A percentile compares a stretch with the other conserved stretches of the same genome.
Conservation (phyloP, 495 filamentous ascomycete species). For the Aspergillus sparsus region DNA sequence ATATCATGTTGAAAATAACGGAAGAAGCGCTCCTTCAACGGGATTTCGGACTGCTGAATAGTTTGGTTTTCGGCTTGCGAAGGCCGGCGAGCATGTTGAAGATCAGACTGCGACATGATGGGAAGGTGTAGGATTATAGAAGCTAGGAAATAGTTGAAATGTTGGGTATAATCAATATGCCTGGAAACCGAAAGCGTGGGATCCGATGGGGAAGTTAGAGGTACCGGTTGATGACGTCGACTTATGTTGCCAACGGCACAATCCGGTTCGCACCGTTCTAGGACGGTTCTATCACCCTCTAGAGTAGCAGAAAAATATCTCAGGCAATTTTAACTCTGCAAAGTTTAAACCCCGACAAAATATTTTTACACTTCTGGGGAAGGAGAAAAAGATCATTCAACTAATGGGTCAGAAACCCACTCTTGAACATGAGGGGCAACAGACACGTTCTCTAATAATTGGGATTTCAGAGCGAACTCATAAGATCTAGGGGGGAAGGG, state of each 20-base stretch:
- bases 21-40: slow-evolving; percentile 73
- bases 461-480: not conserved
- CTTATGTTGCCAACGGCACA: slow-evolving; percentile 2
- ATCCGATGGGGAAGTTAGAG: slow-evolving; percentile 13
- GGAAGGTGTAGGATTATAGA: not conserved
- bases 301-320: not conserved
- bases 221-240: slow-evolving; percentile 30
- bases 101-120: slow-evolving; percentile 38
- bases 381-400: not conserved
- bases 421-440: not conserved
- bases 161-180: not conserved
- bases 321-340: too few species aligned
- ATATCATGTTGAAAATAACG: slow-evolving; percentile 74
- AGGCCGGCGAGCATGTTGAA: slow-evolving; percentile 35
- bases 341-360: too few species aligned
- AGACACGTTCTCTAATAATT: not conserved
- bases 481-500: not conserved
- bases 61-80: slow-evolving; percentile 45
- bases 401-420: too few species aligned
- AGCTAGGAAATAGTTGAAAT: not conserved
- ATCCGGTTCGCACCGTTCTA: not conserved
- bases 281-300: not conserved
- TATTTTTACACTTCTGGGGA: not conserved
- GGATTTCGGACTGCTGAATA: slow-evolving; percentile 43
- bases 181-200: not conserved